Evolutionary conservation across 371 early-diverging fungal species (phyloP).

Genomic region (Mortierella sp.): DNA sequence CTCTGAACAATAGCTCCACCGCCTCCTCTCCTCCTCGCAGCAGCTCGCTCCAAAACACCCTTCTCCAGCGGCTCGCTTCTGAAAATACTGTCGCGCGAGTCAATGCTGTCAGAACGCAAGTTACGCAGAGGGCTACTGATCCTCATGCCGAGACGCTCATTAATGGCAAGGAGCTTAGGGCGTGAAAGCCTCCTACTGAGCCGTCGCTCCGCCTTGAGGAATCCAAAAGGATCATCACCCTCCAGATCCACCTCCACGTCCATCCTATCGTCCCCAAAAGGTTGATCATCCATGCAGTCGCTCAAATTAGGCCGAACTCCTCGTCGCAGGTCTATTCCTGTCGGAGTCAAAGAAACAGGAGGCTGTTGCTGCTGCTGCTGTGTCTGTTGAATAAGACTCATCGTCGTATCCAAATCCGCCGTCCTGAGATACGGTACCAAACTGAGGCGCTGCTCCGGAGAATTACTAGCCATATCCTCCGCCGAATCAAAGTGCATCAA

Average conservation of each 20-base stretch:
- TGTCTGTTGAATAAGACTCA: too few relatives aligned
- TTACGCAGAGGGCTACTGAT: background rate
- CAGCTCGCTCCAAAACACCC: slow-evolving; percentile 19
- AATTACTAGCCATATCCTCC: background rate
- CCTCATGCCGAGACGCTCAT: slow-evolving; percentile 9
- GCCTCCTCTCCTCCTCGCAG: slow-evolving; percentile 24
- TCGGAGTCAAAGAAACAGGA: background rate
- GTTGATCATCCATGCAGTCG: background rate
- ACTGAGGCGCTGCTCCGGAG: background rate
- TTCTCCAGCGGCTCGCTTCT: background rate
- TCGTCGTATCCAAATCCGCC: background rate
- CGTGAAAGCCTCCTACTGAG: slow-evolving; percentile 17
- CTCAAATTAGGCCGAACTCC: background rate
- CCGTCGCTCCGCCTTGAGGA: slow-evolving; percentile 31
- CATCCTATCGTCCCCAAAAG: background rate
- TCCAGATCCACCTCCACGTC: slow-evolving; percentile 8
- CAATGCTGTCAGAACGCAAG: background rate
- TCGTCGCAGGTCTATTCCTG: background rate
- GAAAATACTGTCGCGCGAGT: too few relatives aligned
- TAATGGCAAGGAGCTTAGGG: slow-evolving; percentile 34
- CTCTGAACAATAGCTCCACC: background rate
- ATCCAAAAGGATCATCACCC: slow-evolving; percentile 51
- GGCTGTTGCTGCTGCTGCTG: background rate
- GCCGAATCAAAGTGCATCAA: slow-evolving; percentile 29
- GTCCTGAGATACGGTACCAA: slow-evolving; percentile 8